Base-by-base conservation (phyloP, 2,329 filamentous ascomycete genomes). In the Cladobotryum mycophilum region DNA sequence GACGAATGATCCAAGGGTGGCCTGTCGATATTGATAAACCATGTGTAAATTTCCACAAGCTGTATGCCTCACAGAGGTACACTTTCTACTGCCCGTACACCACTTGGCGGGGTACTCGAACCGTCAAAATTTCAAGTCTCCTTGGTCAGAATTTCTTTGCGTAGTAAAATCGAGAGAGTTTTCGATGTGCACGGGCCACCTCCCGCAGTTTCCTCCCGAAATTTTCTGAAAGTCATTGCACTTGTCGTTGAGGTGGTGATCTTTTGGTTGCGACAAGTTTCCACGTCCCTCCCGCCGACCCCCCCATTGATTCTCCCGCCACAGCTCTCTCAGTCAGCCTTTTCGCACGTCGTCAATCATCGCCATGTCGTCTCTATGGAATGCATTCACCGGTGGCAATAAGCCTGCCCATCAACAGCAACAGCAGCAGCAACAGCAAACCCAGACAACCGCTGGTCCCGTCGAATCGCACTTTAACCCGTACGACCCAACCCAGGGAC, bases 401-500 rank as follows among this genome's bases (percentile, higher is more conserved):
- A 77, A 74, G 64, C 65, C 66, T 36, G 62, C 63, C 53, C 66
- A 71, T 38, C 68, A 69, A 42, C 64, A 69, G 51, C 60, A 59
- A 22, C 52, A 54, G 44, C 54, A 59, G 46, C 58, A 59, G 50
- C 60, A 62, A 42, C 59, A 52, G 34, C 36, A 49, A 6, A 58
- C 43, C 56, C 72, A 56, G 52, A 60, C 42, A 56, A 69, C 73
- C 71, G 79, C 52, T 41, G 48, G 52, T 42, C 38, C 48, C 36
- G 48, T 48, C 77, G 60, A 70, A 80, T 52, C 69, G 76, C 25
- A 30, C 25, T 53, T 70, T 81, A 51, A 69, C 76, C 49, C 77
- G 58, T 91, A 89, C 70, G 84, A 91, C 68, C 82, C 88, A 40
- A 77, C 81, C 59, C 78, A 84, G 61, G 82, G 83, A 48, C 84